Percentiles rank a stretch among this genome's conserved stretches.
These are phyloP conservation scores for Yarrowia keelungensis DNA, from an alignment of 805 yeast species.

Conservation along the genomic window DNA sequence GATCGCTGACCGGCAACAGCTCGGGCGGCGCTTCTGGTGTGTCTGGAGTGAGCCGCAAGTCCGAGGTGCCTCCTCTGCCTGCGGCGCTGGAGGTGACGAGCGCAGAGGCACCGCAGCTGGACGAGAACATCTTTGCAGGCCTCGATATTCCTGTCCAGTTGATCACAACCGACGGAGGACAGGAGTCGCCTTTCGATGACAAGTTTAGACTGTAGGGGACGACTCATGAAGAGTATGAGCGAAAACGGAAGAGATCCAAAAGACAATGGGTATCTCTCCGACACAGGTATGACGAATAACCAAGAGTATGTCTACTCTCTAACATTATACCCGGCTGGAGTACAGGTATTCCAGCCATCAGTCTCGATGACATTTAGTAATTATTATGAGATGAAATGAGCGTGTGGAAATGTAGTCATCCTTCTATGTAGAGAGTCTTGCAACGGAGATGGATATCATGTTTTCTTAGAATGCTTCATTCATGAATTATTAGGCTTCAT, in stretches of 20 bases:
- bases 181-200: slow-evolving; percentile 28
- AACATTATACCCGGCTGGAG: slow-evolving; percentile 1
- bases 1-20: slow-evolving; percentile 16
- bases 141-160: slow-evolving; percentile 32
- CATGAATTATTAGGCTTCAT: no score
- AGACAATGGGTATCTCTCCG: no score
- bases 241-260: no score
- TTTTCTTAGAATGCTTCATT: no score
- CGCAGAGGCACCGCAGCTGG: slow-evolving; percentile 18
- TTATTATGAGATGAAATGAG: background rate
- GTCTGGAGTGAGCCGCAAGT: slow-evolving; percentile 9
- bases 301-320: no score
- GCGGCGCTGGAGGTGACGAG: background rate
- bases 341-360: slow-evolving; percentile 3
- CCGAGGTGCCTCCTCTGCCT: slow-evolving; percentile 23
- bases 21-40: background rate
- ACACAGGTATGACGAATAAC: no score
- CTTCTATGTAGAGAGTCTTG: no score
- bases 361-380: background rate
- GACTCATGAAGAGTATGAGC: no score
- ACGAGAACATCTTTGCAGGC: slow-evolving; percentile 18
- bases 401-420: no score
- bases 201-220: slow-evolving; percentile 7
- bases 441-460: no score
- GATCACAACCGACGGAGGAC: slow-evolving; percentile 13